Conservation (phyloP, 129 eudicot species). For the Lactuca sativa region DNA sequence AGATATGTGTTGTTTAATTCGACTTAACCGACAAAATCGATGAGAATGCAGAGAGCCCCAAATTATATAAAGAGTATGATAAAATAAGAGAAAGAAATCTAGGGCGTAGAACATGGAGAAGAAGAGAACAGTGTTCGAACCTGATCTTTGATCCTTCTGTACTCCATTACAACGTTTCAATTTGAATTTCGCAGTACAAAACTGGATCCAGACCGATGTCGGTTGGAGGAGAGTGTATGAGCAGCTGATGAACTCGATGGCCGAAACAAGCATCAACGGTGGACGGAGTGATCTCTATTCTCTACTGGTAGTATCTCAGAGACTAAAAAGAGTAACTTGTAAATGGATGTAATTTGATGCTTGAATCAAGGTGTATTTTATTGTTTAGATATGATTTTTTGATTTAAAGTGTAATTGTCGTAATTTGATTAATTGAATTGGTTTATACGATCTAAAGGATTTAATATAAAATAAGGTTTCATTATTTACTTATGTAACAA, state of each 20-base stretch:
- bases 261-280: not conserved
- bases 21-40: conserved; percentile 17
- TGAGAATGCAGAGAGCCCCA: not conserved
- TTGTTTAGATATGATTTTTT: not conserved
- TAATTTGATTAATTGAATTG: not conserved
- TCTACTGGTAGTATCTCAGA: conserved; percentile 9
- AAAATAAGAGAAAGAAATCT: not conserved
- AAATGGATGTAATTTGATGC: not conserved
- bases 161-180: conserved; percentile 51
- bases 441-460: not conserved
- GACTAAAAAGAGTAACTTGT: not conserved
- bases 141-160: conserved; percentile 93
- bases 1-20: conserved; percentile 13
- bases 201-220: conserved; percentile 12
- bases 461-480: too few relatives aligned
- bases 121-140: conserved; percentile 31
- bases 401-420: not conserved
- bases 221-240: conserved; percentile 7
- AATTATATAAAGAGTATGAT: not conserved
- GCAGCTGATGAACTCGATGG: conserved; percentile 8
- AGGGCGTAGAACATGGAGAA: not conserved
- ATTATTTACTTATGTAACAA: too few relatives aligned
- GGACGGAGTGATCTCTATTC: conserved; percentile 17
- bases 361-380: not conserved
- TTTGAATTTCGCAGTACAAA: not conserved